Conservation (phyloP, 1,139 yeast species). For the Geotrichum reessii region DNA sequence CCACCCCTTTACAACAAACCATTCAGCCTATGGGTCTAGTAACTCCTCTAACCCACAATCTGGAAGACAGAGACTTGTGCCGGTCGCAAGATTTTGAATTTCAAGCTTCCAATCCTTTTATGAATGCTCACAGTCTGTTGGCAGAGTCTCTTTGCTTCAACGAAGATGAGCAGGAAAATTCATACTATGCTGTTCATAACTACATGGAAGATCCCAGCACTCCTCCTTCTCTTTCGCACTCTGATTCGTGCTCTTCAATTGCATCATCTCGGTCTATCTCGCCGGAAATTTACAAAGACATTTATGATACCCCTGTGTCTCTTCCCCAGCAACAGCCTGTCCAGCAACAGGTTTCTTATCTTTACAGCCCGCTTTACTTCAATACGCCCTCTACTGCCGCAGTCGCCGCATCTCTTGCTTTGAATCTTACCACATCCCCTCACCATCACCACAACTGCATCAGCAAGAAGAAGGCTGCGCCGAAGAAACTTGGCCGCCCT, state of each 20-base stretch:
- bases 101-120: not conserved
- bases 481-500: slow-evolving; percentile 7
- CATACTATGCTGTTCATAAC: slow-evolving; percentile 36
- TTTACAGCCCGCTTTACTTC: slow-evolving; percentile 8
- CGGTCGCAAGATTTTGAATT: slow-evolving; percentile 7
- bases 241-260: slow-evolving; percentile 18
- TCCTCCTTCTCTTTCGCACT: slow-evolving; percentile 18
- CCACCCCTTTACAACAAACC: slow-evolving; percentile 14
- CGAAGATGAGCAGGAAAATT: slow-evolving; percentile 25
- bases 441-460: slow-evolving; percentile 10
- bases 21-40: slow-evolving; percentile 11
- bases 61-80: not conserved
- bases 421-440: slow-evolving; percentile 11
- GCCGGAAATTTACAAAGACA: slow-evolving; percentile 10
- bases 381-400: slow-evolving; percentile 15
- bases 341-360: slow-evolving; percentile 5
- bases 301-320: not conserved
- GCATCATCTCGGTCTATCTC: slow-evolving; percentile 19
- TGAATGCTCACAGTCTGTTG: slow-evolving; percentile 10
- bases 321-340: slow-evolving; percentile 2
- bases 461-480: slow-evolving; percentile 8
- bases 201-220: slow-evolving; percentile 23
- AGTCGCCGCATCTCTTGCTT: slow-evolving; percentile 18
- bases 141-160: slow-evolving; percentile 9
- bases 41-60: slow-evolving; percentile 7